These are phyloP conservation scores for Tanacetum coccineum DNA, from an alignment of 129 eudicot species.

Conservation along the genomic window DNA sequence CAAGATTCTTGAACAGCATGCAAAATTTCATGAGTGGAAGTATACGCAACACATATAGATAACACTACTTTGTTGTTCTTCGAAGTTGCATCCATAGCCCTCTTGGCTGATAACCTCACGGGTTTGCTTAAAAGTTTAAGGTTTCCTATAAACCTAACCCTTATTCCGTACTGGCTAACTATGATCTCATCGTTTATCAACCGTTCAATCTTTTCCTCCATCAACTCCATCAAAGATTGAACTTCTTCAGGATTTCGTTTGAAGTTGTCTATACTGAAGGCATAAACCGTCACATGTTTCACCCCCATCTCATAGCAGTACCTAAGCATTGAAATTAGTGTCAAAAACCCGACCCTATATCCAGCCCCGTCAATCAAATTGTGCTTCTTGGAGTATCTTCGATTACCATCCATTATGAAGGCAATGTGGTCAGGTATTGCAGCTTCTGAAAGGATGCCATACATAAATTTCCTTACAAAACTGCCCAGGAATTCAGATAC, in stretches of 20 bases:
- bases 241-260: constrained; percentile 70
- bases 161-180: constrained; percentile 48
- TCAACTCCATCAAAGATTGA: constrained; percentile 44
- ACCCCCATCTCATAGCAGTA: constrained; percentile 59
- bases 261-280: constrained; percentile 77
- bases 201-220: constrained; percentile 55
- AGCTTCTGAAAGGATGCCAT: constrained; percentile 34
- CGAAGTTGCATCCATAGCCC: constrained; percentile 50
- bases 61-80: constrained; percentile 40
- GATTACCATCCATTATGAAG: constrained; percentile 63
- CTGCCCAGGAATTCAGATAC: too few relatives aligned
- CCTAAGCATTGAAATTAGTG: background rate
- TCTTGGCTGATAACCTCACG: constrained; percentile 47
- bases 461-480: background rate
- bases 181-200: constrained; percentile 48
- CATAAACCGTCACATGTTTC: constrained; percentile 52
- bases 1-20: constrained; percentile 45
- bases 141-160: constrained; percentile 53
- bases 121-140: constrained; percentile 38
- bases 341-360: background rate
- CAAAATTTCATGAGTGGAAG: constrained; percentile 56
- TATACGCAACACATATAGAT: constrained; percentile 50
- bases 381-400: constrained; percentile 50
- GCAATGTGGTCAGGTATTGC: constrained; percentile 54
- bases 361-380: constrained; percentile 26